Evolutionary conservation across 257 asterid species (phyloP).

Genomic region (Coffea eugenioides): DNA sequence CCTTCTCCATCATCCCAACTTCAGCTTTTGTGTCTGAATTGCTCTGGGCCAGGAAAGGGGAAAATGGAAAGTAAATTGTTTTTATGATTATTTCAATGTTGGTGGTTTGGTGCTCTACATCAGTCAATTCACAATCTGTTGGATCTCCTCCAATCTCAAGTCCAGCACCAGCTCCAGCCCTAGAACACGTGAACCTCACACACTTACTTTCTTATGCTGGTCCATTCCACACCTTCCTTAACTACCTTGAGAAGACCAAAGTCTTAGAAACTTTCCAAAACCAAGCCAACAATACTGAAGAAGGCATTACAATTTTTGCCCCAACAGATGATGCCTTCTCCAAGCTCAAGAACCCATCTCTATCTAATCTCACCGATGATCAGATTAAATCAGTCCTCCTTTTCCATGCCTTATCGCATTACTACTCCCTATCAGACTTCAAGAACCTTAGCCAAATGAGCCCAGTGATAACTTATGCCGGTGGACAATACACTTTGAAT

Average conservation of each 20-base stretch:
- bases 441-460: conserved; percentile 57
- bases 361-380: conserved; percentile 63
- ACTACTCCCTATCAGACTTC: conserved; percentile 74
- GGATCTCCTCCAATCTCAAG: conserved; percentile 31
- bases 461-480: conserved; percentile 67
- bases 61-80: conserved; percentile 32
- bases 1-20: not conserved
- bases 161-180: conserved; percentile 80
- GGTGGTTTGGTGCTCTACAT: conserved; percentile 27
- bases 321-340: conserved; percentile 67
- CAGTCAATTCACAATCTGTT: conserved; percentile 35
- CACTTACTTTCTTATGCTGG: conserved; percentile 73
- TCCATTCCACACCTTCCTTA: conserved; percentile 70
- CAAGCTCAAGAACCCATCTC: conserved; percentile 42
- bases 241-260: conserved; percentile 56
- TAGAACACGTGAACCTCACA: conserved; percentile 63
- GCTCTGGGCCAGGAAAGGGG: conserved; percentile 23
- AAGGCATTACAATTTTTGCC: conserved; percentile 78
- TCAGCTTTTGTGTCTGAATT: conserved; percentile 16
- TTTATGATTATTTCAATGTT: conserved; percentile 22
- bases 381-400: conserved; percentile 64
- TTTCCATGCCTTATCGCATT: conserved; percentile 74
- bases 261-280: conserved; percentile 65
- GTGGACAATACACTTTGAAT: conserved; percentile 48
- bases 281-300: conserved; percentile 70